Percentiles rank a stretch among this genome's conserved stretches.
Evolutionary conservation across 805 yeast genomes (phyloP).

Genomic region (Hermanozyma aechmeae): DNA sequence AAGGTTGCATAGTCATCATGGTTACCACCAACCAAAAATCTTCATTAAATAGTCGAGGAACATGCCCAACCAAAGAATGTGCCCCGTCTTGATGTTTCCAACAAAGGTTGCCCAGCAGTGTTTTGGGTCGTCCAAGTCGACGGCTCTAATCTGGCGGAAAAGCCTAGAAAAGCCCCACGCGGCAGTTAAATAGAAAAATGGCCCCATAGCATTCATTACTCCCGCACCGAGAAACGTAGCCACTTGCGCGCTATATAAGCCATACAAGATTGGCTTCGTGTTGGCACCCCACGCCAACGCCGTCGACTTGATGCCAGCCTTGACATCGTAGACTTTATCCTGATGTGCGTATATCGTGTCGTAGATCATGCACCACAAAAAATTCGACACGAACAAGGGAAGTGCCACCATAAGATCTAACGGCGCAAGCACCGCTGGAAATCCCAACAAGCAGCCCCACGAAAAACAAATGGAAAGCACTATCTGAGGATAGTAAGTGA

Average conservation of each 20-base stretch:
- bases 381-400: constrained; percentile 68
- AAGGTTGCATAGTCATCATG: no score
- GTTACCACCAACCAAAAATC: constrained; percentile 35
- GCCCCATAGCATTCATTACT: constrained; percentile 69
- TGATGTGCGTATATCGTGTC: constrained; percentile 98
- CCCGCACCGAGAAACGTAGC: constrained; percentile 62
- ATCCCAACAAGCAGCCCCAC: constrained; percentile 93
- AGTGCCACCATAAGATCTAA: constrained; percentile 68
- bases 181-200: constrained; percentile 66
- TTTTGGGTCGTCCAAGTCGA: constrained; percentile 69
- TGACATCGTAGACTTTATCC: constrained; percentile 79
- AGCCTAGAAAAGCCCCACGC: constrained; percentile 63
- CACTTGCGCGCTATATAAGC: constrained; percentile 60
- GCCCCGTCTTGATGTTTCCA: constrained; percentile 70
- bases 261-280: constrained; percentile 61
- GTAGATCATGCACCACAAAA: constrained; percentile 90
- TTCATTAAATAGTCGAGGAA: constrained; percentile 53
- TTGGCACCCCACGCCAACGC: constrained; percentile 90
- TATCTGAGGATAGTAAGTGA: constrained; percentile 92
- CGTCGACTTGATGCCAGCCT: constrained; percentile 90
- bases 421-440: constrained; percentile 87
- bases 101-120: constrained; percentile 79
- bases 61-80: constrained; percentile 57
- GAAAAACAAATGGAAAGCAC: constrained; percentile 74
- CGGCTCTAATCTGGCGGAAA: constrained; percentile 57